Base-by-base conservation (phyloP, 805 yeast genomes). In the Kockiozyma suomiensis region DNA sequence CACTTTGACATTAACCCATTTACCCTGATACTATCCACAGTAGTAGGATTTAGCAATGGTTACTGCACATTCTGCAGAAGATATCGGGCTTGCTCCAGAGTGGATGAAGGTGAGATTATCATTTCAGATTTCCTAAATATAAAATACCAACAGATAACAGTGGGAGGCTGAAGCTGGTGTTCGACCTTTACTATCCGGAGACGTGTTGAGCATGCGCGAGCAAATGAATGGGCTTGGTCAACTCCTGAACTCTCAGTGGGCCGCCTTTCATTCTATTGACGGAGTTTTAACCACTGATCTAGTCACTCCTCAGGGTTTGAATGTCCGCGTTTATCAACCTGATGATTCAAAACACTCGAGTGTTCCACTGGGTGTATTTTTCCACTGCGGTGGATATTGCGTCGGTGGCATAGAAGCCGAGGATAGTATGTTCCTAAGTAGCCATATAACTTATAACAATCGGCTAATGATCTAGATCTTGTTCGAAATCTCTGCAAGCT, bases 371-470 rank as follows among this genome's bases (percentile, higher is more conserved):
- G 58, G 58, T 4, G 58, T 47, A n/a, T 54, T 38, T 17, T 54
- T 38, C 15, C 58, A 54, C 37, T 54, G 58, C 25, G 58, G 58
- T n/a, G 58, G 58, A 10, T 54, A 38, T 52, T 46, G 52, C 52
- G 40, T 54, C 26, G 58, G 58, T 21, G 47, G 52, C 4, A 54
- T 54, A 10, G 41, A 46, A 1, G 35, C 32, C 15, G 58, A 54
- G 13, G 58, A 54, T 23, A 48, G 55, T 51, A 32, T 6, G 55
- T 19, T 5, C 3, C 8, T 23, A n/a, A 30, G 10, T 38, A n/a
- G n/a, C n/a, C n/a, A n/a, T n/a, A n/a, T n/a, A n/a, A n/a, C n/a
- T n/a, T n/a, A n/a, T n/a, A n/a, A n/a, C n/a, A n/a, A n/a, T n/a
- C n/a, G n/a, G n/a, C n/a, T n/a, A n/a, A n/a, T n/a, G n/a, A n/a